phyloP scores from a whole-genome alignment of 495 filamentous ascomycete genomes.

The Margaritispora aquatica region DNA sequence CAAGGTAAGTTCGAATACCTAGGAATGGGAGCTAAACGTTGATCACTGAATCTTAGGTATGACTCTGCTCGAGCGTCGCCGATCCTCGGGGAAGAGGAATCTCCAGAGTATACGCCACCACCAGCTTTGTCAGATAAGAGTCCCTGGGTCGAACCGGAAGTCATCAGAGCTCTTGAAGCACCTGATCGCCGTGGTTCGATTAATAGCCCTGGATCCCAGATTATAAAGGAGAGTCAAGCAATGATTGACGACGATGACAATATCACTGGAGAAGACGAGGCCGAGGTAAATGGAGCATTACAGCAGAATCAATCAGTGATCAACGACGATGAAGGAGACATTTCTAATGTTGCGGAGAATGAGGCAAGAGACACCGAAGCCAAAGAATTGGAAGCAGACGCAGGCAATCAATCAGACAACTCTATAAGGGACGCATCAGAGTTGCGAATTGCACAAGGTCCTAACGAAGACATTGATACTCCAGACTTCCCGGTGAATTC shows the following conservation, averaged over 20 bases:
- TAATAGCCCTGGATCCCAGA: conserved; percentile 13
- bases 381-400: no score
- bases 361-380: no score
- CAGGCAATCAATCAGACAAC: no score
- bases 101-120: conserved; percentile 6
- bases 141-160: background rate
- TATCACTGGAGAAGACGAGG: background rate
- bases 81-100: background rate
- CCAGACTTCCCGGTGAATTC: background rate
- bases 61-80: conserved; percentile 2
- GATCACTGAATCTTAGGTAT: background rate
- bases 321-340: no score
- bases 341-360: no score
- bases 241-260: background rate
- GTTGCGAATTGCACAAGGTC: no score
- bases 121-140: background rate
- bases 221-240: conserved; percentile 10
- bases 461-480: background rate
- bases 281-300: no score
- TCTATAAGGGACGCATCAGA: no score
- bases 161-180: no score
- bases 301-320: no score
- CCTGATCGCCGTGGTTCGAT: background rate
- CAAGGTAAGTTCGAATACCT: background rate
- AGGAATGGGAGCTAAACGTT: background rate